These are phyloP conservation scores for Silene coronaria DNA, from an alignment of 179 eudicot genomes.

Conservation along the genomic window DNA sequence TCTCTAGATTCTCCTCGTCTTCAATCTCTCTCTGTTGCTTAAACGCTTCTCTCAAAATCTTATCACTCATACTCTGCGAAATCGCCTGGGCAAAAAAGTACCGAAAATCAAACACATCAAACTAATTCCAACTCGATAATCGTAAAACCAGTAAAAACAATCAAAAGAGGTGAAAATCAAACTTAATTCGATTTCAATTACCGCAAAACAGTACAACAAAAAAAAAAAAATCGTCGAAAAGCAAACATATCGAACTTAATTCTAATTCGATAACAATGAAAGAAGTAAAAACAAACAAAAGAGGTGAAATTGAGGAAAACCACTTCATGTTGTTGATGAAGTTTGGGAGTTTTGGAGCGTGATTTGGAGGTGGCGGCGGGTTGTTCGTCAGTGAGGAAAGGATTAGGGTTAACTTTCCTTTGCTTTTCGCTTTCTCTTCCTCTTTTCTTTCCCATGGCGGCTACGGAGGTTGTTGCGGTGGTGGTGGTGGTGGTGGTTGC, in stretches of 20 bases:
- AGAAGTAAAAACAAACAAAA: background rate
- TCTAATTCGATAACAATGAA: background rate
- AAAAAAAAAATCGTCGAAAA: no score
- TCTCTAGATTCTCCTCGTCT: slow-evolving; percentile 44
- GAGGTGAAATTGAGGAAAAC: slow-evolving; percentile 11
- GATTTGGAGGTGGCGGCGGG: slow-evolving; percentile 35
- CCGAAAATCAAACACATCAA: background rate
- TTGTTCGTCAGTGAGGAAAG: slow-evolving; percentile 7
- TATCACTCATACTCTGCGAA: slow-evolving; percentile 55
- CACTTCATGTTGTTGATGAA: slow-evolving; percentile 54
- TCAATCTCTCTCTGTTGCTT: slow-evolving; percentile 71
- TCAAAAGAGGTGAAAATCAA: background rate
- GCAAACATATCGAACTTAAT: background rate
- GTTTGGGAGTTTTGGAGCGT: slow-evolving; percentile 53
- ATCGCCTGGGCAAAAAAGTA: background rate
- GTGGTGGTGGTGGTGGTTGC: slow-evolving; percentile 8
- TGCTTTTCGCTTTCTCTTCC: background rate
- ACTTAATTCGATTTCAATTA: background rate
- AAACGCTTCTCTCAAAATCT: slow-evolving; percentile 62
- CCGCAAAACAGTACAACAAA: background rate
- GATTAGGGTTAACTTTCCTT: slow-evolving; percentile 3
- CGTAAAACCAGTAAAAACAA: background rate
- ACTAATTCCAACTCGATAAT: background rate
- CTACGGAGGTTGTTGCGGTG: background rate
- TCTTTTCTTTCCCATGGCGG: slow-evolving; percentile 9